Conservation (phyloP, 164 flowering plant species). For the Echeveria elegans region DNA sequence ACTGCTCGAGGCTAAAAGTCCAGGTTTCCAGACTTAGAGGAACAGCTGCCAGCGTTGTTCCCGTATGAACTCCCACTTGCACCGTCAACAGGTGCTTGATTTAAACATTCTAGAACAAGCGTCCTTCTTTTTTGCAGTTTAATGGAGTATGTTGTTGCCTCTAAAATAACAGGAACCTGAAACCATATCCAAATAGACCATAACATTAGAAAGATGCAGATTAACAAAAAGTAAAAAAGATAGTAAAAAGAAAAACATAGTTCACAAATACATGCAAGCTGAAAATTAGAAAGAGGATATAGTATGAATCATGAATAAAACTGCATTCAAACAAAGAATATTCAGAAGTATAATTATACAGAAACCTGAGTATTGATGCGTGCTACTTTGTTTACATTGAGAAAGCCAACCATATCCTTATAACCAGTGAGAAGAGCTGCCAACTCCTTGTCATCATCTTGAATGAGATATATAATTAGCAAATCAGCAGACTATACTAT, state of each 20-base stretch:
- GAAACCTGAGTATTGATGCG: conserved; percentile 82
- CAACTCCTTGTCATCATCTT: conserved; percentile 15
- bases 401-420: conserved; percentile 91
- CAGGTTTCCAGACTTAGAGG: conserved; percentile 41
- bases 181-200: not conserved
- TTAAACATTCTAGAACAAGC: conserved; percentile 72
- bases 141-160: conserved; percentile 75
- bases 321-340: not conserved
- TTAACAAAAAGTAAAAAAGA: not conserved
- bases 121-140: conserved; percentile 63
- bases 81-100: conserved; percentile 94
- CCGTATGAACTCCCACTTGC: conserved; percentile 74
- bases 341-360: not conserved
- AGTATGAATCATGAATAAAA: not conserved
- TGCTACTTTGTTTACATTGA: conserved; percentile 75
- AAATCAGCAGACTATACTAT: not conserved
- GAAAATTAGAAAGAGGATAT: not conserved
- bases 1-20: conserved; percentile 43
- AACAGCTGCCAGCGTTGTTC: conserved; percentile 48
- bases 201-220: not conserved
- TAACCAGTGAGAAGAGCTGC: not conserved
- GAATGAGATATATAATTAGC: no score
- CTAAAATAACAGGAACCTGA: conserved; percentile 83
- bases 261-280: not conserved
- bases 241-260: not conserved